Conservation (phyloP, 129 eudicot species). For the Scalesia atractyloides region DNA sequence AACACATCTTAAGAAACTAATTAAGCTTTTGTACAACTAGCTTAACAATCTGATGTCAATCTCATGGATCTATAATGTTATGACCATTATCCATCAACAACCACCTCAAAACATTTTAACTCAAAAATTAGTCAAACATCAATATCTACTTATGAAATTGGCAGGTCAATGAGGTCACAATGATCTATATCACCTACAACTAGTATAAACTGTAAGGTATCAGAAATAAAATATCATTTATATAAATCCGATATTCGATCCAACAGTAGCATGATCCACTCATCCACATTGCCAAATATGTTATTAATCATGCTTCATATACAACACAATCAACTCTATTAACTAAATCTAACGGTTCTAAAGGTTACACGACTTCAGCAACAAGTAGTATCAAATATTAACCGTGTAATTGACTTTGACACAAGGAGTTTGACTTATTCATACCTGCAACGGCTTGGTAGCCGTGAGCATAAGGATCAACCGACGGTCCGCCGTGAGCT, state of each 20-base stretch:
- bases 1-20: conserved; percentile 8
- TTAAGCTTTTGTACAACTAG: conserved; percentile 9
- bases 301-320: conserved; percentile 7
- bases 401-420: conserved; percentile 9
- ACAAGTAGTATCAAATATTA: neutral
- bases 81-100: neutral
- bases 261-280: conserved; percentile 8
- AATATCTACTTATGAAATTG: neutral
- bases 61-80: neutral
- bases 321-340: neutral
- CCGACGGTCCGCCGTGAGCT: conserved; percentile 47
- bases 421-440: conserved; percentile 9
- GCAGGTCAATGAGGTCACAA: neutral
- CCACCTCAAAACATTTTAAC: neutral
- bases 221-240: neutral
- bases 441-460: conserved; percentile 84
- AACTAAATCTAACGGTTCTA: neutral
- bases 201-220: neutral
- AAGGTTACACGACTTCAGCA: neutral
- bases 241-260: neutral
- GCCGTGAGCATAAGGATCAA: conserved; percentile 62
- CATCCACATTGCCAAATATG: conserved; percentile 21
- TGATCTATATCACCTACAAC: conserved; percentile 9
- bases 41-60: conserved; percentile 11
- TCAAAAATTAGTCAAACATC: conserved; percentile 2